Percentiles rank a stretch among this genome's conserved stretches.
phyloP scores from a whole-genome alignment of 2,329 filamentous ascomycete species.

The Apiospora kogelbergensis region DNA sequence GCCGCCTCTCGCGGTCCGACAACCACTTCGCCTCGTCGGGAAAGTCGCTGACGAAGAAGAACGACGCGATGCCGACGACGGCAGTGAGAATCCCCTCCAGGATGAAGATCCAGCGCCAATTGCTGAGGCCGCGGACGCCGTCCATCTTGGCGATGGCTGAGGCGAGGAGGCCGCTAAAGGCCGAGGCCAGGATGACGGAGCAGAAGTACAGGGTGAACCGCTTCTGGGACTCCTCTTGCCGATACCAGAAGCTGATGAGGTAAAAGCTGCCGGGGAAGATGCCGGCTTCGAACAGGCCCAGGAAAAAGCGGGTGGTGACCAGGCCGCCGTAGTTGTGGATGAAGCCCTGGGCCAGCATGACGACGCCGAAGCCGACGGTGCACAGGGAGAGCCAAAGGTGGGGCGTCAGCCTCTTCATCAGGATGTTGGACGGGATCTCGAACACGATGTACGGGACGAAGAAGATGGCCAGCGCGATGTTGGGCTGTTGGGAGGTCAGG shows the following conservation, averaged over 20 bases:
- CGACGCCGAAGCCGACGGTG: constrained; percentile 12
- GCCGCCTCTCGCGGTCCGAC: constrained; percentile 65
- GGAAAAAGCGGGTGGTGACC: constrained; percentile 28
- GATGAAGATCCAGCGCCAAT: constrained; percentile 85
- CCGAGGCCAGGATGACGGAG: constrained; percentile 18
- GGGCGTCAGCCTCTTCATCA: constrained; percentile 20
- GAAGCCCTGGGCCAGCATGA: constrained; percentile 29
- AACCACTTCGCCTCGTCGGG: constrained; percentile 66
- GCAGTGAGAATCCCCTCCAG: constrained; percentile 55
- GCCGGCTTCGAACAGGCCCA: constrained; percentile 34
- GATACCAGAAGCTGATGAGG: constrained; percentile 35
- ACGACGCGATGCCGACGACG: constrained; percentile 13
- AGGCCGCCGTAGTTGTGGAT: constrained; percentile 26
- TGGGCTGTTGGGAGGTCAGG: constrained; percentile 30
- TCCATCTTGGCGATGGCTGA: constrained; percentile 56
- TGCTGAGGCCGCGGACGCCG: constrained; percentile 62
- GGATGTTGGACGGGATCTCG: constrained; percentile 31
- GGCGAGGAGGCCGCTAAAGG: constrained; percentile 25
- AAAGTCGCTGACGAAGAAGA: constrained; percentile 13
- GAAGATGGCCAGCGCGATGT: constrained; percentile 25
- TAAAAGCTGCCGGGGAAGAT: constrained; percentile 34
- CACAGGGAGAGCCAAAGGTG: not conserved
- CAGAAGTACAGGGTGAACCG: constrained; percentile 21
- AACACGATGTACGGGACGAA: constrained; percentile 33
- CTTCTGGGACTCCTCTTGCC: constrained; percentile 31